phyloP scores from a whole-genome alignment of 2,329 filamentous ascomycete species.

The Sporothrix brunneoviolacea region DNA sequence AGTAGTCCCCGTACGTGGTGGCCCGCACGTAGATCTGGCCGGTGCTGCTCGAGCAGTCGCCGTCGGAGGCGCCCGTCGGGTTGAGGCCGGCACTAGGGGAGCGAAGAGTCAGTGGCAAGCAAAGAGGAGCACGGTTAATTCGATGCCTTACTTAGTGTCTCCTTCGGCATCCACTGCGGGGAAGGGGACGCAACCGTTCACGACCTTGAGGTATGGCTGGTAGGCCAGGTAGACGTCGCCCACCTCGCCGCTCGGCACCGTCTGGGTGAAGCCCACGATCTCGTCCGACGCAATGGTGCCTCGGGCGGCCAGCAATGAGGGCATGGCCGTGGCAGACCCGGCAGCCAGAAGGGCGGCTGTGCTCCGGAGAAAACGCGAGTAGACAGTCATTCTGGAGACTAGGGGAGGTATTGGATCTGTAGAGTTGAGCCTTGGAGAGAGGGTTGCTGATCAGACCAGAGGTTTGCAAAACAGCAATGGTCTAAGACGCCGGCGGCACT shows the following conservation, averaged over 20 bases:
- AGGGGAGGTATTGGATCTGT: too few relatives aligned
- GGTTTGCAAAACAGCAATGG: too few relatives aligned
- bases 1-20: slow-evolving; percentile 22
- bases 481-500: too few relatives aligned
- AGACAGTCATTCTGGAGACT: slow-evolving; percentile 7
- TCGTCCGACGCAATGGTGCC: slow-evolving; percentile 24
- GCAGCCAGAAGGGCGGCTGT: slow-evolving; percentile 1
- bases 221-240: slow-evolving; percentile 48
- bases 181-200: slow-evolving; percentile 56
- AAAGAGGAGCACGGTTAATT: too few relatives aligned
- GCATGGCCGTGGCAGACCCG: slow-evolving; percentile 1
- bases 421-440: too few relatives aligned
- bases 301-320: slow-evolving; percentile 18
- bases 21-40: slow-evolving; percentile 34
- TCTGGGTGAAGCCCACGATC: slow-evolving; percentile 47
- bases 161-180: slow-evolving; percentile 53
- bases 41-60: slow-evolving; percentile 28
- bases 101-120: too few relatives aligned
- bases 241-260: slow-evolving; percentile 38
- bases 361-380: slow-evolving; percentile 12
- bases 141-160: too few relatives aligned
- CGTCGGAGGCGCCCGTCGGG: too few relatives aligned
- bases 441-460: too few relatives aligned
- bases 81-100: too few relatives aligned
- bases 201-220: slow-evolving; percentile 48